These are phyloP conservation scores for Cylindrotheca closterium DNA, from an alignment of 108 stramenopile species.

Conservation along the genomic window DNA sequence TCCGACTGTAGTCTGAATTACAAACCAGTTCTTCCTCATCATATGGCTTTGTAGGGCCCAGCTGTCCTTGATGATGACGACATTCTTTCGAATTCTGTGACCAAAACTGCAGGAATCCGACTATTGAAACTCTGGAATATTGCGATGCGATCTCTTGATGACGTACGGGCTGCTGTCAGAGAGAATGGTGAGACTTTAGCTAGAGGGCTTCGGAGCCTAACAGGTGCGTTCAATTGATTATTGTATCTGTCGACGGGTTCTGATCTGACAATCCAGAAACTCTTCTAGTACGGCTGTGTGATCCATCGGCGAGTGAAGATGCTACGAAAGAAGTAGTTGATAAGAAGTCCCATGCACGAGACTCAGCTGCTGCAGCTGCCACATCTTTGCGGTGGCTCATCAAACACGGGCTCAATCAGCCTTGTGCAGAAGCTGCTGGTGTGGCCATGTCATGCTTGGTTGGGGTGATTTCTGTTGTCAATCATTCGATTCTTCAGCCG, in stretches of 20 bases:
- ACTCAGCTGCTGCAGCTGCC: conserved; percentile 65
- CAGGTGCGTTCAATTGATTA: conserved; percentile 14
- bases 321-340: too few species aligned
- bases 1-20: too few species aligned
- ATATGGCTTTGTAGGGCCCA: conserved; percentile 26
- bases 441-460: conserved; percentile 73
- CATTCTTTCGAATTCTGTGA: conserved; percentile 12
- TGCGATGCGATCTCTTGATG: conserved; percentile 78
- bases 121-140: conserved; percentile 69
- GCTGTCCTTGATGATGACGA: conserved; percentile 65
- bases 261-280: too few species aligned
- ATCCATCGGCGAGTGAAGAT: conserved; percentile 28
- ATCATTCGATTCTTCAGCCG: conserved; percentile 66
- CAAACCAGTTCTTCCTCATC: background rate
- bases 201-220: conserved; percentile 57
- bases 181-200: conserved; percentile 74
- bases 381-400: conserved; percentile 77
- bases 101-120: conserved; percentile 52
- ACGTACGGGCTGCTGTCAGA: conserved; percentile 69
- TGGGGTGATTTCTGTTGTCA: conserved; percentile 66
- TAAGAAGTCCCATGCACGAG: conserved; percentile 20
- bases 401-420: conserved; percentile 75
- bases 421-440: conserved; percentile 74
- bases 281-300: conserved; percentile 19
- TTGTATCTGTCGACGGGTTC: too few species aligned